A percentile compares a stretch with the other conserved stretches of the same genome.
Evolutionary conservation across 495 filamentous ascomycete genomes (phyloP).

Genomic region (Aspergillus sclerotioniger): DNA sequence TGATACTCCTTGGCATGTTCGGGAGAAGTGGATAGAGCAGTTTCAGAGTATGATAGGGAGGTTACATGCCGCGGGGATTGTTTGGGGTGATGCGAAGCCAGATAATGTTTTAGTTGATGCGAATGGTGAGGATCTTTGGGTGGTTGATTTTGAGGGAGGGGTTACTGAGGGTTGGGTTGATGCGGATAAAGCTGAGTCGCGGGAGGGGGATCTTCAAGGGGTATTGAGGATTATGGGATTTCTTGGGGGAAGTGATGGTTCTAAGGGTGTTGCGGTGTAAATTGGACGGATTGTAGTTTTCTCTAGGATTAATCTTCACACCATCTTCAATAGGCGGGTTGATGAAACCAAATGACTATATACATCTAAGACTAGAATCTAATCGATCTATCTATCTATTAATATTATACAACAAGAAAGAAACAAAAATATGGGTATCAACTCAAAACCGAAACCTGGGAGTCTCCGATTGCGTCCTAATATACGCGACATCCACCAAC

Average conservation of each 20-base stretch:
- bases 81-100: conserved; percentile 50
- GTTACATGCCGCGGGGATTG: conserved; percentile 22
- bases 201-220: conserved; percentile 37
- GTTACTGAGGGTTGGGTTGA: conserved; percentile 46
- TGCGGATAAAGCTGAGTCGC: conserved; percentile 35
- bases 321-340: no score
- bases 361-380: not conserved
- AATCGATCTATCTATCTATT: not conserved
- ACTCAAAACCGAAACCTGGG: conserved; percentile 9
- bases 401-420: not conserved
- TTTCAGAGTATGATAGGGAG: conserved; percentile 1
- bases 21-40: conserved; percentile 14
- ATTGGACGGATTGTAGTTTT: no score
- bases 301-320: no score
- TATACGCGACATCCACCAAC: conserved; percentile 15
- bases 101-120: conserved; percentile 46
- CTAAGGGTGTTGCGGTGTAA: not conserved
- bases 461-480: conserved; percentile 4
- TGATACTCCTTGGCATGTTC: conserved; percentile 3
- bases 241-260: not conserved
- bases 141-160: conserved; percentile 48
- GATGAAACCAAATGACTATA: not conserved
- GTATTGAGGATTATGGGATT: conserved; percentile 11
- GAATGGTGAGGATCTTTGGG: conserved; percentile 39
- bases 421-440: not conserved